Base-by-base conservation (phyloP, 2,329 filamentous ascomycete species). In the Fusarium aywerte region DNA sequence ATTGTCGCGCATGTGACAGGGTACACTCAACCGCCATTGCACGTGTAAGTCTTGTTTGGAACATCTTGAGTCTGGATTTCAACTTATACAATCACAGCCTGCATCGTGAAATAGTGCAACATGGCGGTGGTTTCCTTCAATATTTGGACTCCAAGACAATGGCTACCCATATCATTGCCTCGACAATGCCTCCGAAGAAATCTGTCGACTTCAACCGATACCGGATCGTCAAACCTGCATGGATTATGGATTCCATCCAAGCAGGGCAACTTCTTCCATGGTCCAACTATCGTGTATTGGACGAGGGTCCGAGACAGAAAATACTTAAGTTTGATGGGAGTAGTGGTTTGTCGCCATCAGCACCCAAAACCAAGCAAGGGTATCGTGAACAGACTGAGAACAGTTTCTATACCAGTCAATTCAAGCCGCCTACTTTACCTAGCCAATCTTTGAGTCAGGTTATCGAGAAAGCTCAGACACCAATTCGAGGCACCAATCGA, bases 91-190 rank as follows among this genome's bases (percentile, higher is more conserved):
- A 29, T 16, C 21, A 33, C 27, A 84, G 83, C 42, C 86, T 99
- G 18, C 95, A 97, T 80, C 89, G 84, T 52, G 85, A 97, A 62
- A 90, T 99, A 56, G 95, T 99, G 18, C 88, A 91, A 71, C 89
- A 98, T 86, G 96, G 96, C n/a, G 96, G 94, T 31, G 92, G 91
- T 0, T 98, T 97, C 71, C 85, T 97, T 63, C 96, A 99, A 77
- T 98, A 98, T 73, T 82, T 99, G 12, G 94, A 97, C 77, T 91
- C 90, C 35, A 99, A 99, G 81, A 98, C 95, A 1, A 90, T 91
- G 76, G 95, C 93, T 0, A 99, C 96, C 1, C 95, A 99, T 76
- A 97, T 99, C 69, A 93, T 99, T 71, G 94, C 95, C 5, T 95
- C 93, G 51, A 90, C 88, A 52, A 82, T 99, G 21, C 96, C 96